Conservation (phyloP, 1,284 basidiomycete genomes). For the Austroboletus novae-zelandiae region DNA sequence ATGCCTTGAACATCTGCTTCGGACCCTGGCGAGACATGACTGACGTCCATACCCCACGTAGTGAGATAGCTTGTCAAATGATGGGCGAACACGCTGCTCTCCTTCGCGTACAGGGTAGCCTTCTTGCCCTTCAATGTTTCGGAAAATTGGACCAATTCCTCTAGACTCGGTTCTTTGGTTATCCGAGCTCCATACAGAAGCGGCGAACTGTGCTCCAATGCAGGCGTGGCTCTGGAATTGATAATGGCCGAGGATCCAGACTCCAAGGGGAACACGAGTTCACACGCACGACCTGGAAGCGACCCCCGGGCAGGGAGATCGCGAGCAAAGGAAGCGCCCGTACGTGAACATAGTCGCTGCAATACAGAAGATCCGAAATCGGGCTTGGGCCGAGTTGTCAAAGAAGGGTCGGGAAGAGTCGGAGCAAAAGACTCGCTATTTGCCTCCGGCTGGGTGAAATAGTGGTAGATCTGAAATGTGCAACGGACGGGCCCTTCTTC, state of each 20-base stretch:
- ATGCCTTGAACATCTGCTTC: constrained; percentile 41
- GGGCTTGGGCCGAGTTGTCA: constrained; percentile 43
- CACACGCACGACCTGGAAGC: constrained; percentile 49
- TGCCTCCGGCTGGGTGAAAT: constrained; percentile 22
- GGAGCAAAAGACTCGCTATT: constrained; percentile 22
- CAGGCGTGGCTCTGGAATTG: constrained; percentile 31
- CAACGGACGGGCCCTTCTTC: constrained; percentile 42
- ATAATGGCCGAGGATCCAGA: constrained; percentile 45
- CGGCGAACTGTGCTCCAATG: constrained; percentile 42
- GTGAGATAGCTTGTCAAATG: constrained; percentile 89
- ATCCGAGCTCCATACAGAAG: constrained; percentile 47
- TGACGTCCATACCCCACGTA: constrained; percentile 93
- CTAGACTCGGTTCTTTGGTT: constrained; percentile 70
- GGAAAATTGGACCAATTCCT: constrained; percentile 75
- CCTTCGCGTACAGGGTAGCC: constrained; percentile 78
- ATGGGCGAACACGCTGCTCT: constrained; percentile 82
- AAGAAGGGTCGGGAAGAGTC: constrained; percentile 20
- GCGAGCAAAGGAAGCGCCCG: constrained; percentile 59
- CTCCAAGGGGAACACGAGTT: constrained; percentile 54
- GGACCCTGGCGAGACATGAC: constrained; percentile 69
- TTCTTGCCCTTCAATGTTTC: constrained; percentile 80
- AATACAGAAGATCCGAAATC: constrained; percentile 63
- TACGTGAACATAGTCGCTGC: constrained; percentile 62
- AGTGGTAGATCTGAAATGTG: constrained; percentile 53
- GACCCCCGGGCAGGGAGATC: constrained; percentile 44